Conservation (phyloP, 2,329 filamentous ascomycete genomes). For the Leptographium lundbergii region DNA sequence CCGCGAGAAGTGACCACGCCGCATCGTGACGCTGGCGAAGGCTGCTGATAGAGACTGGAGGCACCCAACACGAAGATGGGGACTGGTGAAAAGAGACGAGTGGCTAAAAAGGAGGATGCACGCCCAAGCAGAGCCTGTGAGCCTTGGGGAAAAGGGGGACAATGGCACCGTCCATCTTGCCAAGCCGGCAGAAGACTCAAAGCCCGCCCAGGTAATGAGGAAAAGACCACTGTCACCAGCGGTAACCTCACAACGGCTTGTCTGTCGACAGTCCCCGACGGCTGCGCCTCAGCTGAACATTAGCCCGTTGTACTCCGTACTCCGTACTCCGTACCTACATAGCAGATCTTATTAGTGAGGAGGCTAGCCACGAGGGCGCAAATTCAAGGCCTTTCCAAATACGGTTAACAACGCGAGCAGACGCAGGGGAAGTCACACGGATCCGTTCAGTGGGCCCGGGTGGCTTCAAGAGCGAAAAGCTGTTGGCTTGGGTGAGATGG, state of each 20-base stretch:
- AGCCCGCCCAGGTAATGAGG: neutral
- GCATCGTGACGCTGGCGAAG: neutral
- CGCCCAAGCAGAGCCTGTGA: too few species aligned
- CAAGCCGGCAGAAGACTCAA: neutral
- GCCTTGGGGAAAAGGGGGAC: neutral
- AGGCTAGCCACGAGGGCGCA: neutral
- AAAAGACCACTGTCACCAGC: too few species aligned
- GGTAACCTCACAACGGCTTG: too few species aligned
- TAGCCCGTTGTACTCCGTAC: too few species aligned
- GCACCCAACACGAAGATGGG: too few species aligned
- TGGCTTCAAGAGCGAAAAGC: neutral
- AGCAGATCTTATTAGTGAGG: neutral
- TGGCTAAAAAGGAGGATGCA: too few species aligned
- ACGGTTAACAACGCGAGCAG: neutral
- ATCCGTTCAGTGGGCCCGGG: neutral
- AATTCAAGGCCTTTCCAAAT: neutral
- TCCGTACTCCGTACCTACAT: too few species aligned
- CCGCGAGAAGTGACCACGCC: neutral
- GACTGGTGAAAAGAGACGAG: neutral
- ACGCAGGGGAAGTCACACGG: neutral
- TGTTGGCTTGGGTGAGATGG: too few species aligned
- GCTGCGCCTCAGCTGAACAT: too few species aligned
- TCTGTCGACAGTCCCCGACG: neutral
- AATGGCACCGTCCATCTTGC: neutral
- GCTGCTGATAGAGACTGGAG: too few species aligned